Conservation (phyloP, 1,284 basidiomycete genomes). For the Ceratobasidium theobromae region DNA sequence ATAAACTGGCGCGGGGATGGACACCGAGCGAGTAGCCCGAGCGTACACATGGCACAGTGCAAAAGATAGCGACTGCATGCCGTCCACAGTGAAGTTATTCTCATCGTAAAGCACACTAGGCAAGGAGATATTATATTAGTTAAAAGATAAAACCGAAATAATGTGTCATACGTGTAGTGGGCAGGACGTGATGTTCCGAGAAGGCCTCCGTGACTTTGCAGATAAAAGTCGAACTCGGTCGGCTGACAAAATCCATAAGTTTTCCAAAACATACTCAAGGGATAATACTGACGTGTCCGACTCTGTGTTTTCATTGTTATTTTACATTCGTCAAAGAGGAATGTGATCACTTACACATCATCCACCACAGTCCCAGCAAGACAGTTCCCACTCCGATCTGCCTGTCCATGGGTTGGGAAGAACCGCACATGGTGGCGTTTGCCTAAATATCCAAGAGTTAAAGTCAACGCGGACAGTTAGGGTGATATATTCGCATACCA, state of each 20-base stretch:
- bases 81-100: constrained; percentile 39
- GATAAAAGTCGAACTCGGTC: constrained; percentile 40
- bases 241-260: constrained; percentile 1
- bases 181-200: constrained; percentile 39
- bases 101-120: constrained; percentile 30
- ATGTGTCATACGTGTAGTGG: constrained; percentile 21
- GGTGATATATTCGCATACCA: background rate
- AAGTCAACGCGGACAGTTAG: background rate
- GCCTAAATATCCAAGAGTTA: constrained; percentile 23
- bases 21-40: constrained; percentile 77
- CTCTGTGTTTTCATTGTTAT: background rate
- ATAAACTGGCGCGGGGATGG: constrained; percentile 50
- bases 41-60: constrained; percentile 80
- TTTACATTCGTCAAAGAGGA: background rate
- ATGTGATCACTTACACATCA: background rate
- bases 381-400: constrained; percentile 29
- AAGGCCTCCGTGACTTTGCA: constrained; percentile 39
- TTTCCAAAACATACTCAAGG: constrained; percentile 45
- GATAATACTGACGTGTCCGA: background rate
- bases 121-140: background rate
- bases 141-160: background rate
- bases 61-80: constrained; percentile 69
- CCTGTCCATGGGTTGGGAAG: constrained; percentile 31
- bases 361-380: constrained; percentile 34
- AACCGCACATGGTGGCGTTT: constrained; percentile 38